Evolutionary conservation across 306 rosid species (phyloP).

Genomic region (Cucurbita moschata): DNA sequence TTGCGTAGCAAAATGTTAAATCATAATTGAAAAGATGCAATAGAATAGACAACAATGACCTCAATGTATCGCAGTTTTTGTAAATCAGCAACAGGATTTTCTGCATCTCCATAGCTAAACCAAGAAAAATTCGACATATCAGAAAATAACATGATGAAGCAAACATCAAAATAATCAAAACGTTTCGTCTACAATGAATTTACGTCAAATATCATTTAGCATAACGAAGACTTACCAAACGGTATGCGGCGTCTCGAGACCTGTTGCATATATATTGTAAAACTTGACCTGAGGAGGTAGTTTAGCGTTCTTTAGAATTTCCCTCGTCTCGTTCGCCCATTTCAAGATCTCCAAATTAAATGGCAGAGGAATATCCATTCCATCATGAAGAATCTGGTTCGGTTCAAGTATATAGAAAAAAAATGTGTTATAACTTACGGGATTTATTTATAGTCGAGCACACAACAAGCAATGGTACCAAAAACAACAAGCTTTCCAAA

Average conservation of each 20-base stretch:
- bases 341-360: constrained; percentile 64
- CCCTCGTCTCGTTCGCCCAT: constrained; percentile 76
- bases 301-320: constrained; percentile 58
- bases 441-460: background rate
- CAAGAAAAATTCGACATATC: background rate
- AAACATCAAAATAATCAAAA: background rate
- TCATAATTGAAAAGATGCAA: background rate
- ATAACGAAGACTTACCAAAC: constrained; percentile 50
- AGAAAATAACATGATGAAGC: background rate
- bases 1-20: background rate
- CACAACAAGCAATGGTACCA: background rate
- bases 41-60: constrained; percentile 30
- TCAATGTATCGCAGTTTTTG: constrained; percentile 36
- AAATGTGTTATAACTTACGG: background rate
- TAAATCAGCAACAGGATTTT: constrained; percentile 56
- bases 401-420: constrained; percentile 7
- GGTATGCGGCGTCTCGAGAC: constrained; percentile 64
- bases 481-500: background rate
- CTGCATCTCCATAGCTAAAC: constrained; percentile 60
- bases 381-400: constrained; percentile 50
- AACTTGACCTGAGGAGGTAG: constrained; percentile 77
- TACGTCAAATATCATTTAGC: background rate
- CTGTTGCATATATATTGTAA: constrained; percentile 73
- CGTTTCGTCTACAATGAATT: background rate
- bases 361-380: constrained; percentile 46